Base-by-base conservation (phyloP, 169 alveolate genomes). In the Toxoplasma gondii region DNA sequence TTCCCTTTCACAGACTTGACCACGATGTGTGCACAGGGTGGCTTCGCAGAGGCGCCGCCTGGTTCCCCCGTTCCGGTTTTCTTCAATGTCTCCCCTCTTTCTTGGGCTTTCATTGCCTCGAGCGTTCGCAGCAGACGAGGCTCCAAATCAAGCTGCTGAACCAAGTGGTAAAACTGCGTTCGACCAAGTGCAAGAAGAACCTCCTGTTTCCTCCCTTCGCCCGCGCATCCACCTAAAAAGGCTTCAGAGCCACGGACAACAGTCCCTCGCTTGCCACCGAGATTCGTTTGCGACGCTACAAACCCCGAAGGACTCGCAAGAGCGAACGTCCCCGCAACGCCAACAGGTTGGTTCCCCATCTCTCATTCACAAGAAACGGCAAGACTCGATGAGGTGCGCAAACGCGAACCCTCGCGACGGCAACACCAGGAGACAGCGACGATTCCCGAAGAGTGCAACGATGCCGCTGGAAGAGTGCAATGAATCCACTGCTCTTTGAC, bases 301-400 rank as follows among this genome's bases (percentile, higher is more conserved):
- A 78, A 45, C 9, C 44, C 86, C 19, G 22, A 45, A 29, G 86
- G n/a, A 31, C 49, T 45, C 4, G 86, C 86, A 9, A 78, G 86
- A 31, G 86, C 86, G 39, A 78, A 1, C 22, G 86, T 31, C 22
- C 86, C 86, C 49, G 44, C 49, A 1, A n/a, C 86, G 45, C 86
- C 86, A 31, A 41, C 86, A 10, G 86, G 86, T 1, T 78, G 86
- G 45, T 78, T 78, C 44, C 86, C 86, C 86, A 78, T 78, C 12
- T n/a, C 10, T 31, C n/a, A 64, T 16, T 64, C 29, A 64, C 74
- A 31, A 64, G 67, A 9, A 53, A 53, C 67, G 67, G 19, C n/a
- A n/a, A n/a, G n/a, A n/a, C n/a, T n/a, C n/a, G n/a, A n/a, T n/a
- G n/a, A n/a, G n/a, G n/a, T n/a, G n/a, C n/a, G n/a, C n/a, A n/a